phyloP scores from a whole-genome alignment of 176 grass and related monocot species.

The Elymus sibiricus region DNA sequence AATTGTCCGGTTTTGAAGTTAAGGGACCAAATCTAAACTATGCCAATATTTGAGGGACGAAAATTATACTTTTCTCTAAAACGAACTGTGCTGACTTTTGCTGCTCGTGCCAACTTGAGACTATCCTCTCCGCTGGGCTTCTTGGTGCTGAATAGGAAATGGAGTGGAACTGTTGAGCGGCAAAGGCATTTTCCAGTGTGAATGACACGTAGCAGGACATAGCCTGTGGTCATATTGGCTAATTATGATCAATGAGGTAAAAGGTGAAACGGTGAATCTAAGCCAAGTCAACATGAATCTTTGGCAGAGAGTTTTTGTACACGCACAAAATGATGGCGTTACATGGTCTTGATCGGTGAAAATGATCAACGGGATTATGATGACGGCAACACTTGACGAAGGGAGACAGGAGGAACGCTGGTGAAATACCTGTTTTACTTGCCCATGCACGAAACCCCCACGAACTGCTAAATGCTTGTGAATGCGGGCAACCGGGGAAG shows the following conservation, averaged over 20 bases:
- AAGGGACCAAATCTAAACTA: no score
- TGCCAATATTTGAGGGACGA: no score
- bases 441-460: background rate
- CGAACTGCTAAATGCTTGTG: background rate
- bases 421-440: background rate
- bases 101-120: background rate
- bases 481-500: background rate
- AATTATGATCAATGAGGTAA: background rate
- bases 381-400: background rate
- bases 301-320: background rate
- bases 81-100: constrained; percentile 39
- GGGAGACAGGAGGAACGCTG: background rate
- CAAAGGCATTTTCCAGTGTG: background rate
- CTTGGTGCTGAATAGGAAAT: background rate
- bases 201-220: background rate
- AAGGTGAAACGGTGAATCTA: no score
- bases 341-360: no score
- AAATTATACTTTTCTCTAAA: background rate
- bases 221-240: background rate
- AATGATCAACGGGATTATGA: background rate
- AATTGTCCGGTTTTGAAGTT: no score
- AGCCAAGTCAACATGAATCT: no score
- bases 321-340: background rate
- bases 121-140: background rate
- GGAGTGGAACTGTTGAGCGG: background rate